Conservation (phyloP, 257 asterid genomes). For the Nicotiana tomentosiformis region DNA sequence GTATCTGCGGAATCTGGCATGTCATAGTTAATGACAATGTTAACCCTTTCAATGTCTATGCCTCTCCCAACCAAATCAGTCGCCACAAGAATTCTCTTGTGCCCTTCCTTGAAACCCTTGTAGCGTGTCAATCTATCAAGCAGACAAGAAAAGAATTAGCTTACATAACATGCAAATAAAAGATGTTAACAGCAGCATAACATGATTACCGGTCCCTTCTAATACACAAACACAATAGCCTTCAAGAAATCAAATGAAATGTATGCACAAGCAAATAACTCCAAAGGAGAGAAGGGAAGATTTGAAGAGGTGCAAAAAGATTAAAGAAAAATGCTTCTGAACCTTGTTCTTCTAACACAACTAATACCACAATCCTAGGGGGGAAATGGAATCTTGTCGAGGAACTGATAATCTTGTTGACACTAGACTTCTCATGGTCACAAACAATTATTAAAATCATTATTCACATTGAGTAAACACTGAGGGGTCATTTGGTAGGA, state of each 20-base stretch:
- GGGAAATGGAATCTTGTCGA: not conserved
- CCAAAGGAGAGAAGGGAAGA: not conserved
- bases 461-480: not conserved
- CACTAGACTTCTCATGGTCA: not conserved
- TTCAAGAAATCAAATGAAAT: too few species aligned
- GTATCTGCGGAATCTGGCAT: slow-evolving; percentile 97
- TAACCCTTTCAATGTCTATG: slow-evolving; percentile 86
- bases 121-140: slow-evolving; percentile 64
- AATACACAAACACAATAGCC: too few species aligned
- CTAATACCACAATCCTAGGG: not conserved
- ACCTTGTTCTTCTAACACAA: not conserved
- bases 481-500: too few species aligned
- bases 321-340: not conserved
- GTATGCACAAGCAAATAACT: not conserved
- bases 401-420: not conserved
- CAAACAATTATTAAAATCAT: not conserved
- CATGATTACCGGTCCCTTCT: not conserved
- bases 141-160: not conserved
- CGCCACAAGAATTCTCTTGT: slow-evolving; percentile 88
- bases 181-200: not conserved
- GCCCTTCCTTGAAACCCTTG: slow-evolving; percentile 91
- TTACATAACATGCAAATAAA: not conserved
- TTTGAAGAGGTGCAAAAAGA: not conserved
- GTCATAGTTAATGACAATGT: slow-evolving; percentile 88
- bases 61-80: slow-evolving; percentile 96